These are phyloP conservation scores for Chlamydomonas asymmetrica DNA, from an alignment of 139 green algal genomes.

Conservation along the genomic window DNA sequence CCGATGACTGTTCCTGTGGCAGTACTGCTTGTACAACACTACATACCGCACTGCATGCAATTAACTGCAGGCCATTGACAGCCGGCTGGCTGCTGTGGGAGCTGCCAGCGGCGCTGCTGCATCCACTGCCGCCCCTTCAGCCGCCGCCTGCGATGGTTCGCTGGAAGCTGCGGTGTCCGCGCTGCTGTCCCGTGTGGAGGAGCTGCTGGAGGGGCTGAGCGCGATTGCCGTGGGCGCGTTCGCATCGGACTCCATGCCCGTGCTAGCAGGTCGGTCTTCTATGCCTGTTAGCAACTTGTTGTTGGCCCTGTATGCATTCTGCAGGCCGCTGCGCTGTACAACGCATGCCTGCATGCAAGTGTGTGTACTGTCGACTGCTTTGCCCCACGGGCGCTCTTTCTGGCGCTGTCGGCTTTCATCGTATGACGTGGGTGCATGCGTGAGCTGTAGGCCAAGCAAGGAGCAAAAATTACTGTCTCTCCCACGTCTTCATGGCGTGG, in stretches of 20 bases:
- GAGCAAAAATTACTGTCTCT: too few species aligned
- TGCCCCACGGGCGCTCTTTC: slow-evolving; percentile 10
- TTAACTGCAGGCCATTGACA: not conserved
- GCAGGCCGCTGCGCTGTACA: not conserved
- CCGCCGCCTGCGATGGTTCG: not conserved
- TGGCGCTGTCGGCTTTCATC: slow-evolving; percentile 4
- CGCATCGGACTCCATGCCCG: slow-evolving; percentile 8
- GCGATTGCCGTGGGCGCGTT: not conserved
- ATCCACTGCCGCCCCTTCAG: not conserved
- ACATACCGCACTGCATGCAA: not conserved
- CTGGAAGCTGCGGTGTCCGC: slow-evolving; percentile 1
- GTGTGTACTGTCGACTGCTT: not conserved
- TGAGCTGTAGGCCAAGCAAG: too few species aligned
- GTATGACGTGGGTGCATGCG: too few species aligned
- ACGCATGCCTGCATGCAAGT: not conserved
- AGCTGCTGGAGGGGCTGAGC: not conserved
- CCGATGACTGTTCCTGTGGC: too few species aligned
- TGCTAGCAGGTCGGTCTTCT: slow-evolving; percentile 1
- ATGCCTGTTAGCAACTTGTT: slow-evolving; percentile 5
- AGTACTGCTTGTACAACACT: not conserved
- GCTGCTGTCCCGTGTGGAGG: slow-evolving; percentile 9
- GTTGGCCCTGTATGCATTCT: not conserved
- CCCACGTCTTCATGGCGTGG: too few species aligned
- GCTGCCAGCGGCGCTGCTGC: not conserved
- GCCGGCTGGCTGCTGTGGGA: not conserved